Conservation (phyloP, 176 grass and related monocot genomes). For the Areca catechu region DNA sequence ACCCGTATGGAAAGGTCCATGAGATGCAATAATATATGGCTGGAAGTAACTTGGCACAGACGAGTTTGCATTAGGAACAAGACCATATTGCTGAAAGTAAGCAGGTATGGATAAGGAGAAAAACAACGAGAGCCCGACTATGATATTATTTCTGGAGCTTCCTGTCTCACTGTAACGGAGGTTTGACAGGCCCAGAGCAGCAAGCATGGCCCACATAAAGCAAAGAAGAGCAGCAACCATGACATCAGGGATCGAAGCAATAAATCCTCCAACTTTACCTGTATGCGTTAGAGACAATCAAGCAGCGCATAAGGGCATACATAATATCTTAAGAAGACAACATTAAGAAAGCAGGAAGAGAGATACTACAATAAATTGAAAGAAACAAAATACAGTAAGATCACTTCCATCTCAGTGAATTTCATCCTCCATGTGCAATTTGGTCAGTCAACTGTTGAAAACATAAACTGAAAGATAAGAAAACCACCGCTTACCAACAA, state of each 20-base stretch:
- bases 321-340: no score
- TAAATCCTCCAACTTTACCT: conserved; percentile 92
- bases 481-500: conserved; percentile 59
- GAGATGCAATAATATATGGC: conserved; percentile 75
- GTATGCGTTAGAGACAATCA: conserved; percentile 14
- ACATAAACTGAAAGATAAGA: background rate
- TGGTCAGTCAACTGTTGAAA: background rate
- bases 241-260: conserved; percentile 95
- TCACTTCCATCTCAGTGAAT: no score
- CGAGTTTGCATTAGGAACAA: conserved; percentile 47
- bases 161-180: conserved; percentile 87
- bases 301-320: background rate
- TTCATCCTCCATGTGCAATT: no score
- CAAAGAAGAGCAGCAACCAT: conserved; percentile 90
- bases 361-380: background rate
- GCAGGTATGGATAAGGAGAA: conserved; percentile 84
- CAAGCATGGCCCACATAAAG: conserved; percentile 97
- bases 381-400: background rate
- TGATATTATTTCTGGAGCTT: conserved; percentile 92
- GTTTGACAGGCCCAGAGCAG: conserved; percentile 89
- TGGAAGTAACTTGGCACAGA: conserved; percentile 80
- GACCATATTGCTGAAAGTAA: conserved; percentile 80
- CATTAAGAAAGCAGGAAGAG: no score
- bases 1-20: conserved; percentile 69
- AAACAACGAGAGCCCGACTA: conserved; percentile 87